These are phyloP conservation scores for Fusarium sp. DNA, from an alignment of 2,329 filamentous ascomycete species.

Conservation along the genomic window DNA sequence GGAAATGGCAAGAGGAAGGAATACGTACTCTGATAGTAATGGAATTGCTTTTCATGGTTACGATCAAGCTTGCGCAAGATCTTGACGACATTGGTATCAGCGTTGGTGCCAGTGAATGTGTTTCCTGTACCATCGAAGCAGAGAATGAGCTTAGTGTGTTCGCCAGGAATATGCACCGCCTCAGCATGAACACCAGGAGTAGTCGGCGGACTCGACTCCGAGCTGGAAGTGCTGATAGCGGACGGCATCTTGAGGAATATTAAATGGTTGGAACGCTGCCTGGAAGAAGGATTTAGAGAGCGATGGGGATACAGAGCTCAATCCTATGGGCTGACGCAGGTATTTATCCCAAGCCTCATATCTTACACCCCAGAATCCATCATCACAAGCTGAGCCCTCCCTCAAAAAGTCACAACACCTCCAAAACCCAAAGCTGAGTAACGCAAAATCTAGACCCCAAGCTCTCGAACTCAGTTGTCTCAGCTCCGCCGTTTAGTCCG, in stretches of 20 bases:
- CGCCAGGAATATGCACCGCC: neutral
- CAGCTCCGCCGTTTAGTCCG: neutral
- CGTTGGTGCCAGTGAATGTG: constrained; percentile 57
- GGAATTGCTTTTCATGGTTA: constrained; percentile 56
- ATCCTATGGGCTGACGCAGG: rapidly evolving
- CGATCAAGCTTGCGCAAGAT: constrained; percentile 60
- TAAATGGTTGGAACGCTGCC: too few species aligned
- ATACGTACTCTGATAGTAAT: constrained; percentile 61
- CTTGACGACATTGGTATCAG: constrained; percentile 66
- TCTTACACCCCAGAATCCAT: too few species aligned
- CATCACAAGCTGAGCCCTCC: neutral
- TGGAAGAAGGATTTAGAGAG: rapidly evolving
- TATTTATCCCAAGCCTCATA: neutral
- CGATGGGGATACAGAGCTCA: rapidly evolving
- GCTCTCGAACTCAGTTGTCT: neutral
- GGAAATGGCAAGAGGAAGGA: too few species aligned
- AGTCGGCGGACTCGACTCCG: neutral
- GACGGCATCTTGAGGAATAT: neutral
- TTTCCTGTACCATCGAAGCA: constrained; percentile 64
- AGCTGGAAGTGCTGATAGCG: neutral
- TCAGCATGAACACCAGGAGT: neutral
- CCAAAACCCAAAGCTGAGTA: neutral
- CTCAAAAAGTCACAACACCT: neutral
- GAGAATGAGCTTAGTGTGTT: constrained; percentile 54
- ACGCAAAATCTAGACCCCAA: neutral